Percentiles rank a stretch among this genome's conserved stretches.
Evolutionary conservation across 2,329 filamentous ascomycete species (phyloP).

Genomic region (Paecilomyces variotii): DNA sequence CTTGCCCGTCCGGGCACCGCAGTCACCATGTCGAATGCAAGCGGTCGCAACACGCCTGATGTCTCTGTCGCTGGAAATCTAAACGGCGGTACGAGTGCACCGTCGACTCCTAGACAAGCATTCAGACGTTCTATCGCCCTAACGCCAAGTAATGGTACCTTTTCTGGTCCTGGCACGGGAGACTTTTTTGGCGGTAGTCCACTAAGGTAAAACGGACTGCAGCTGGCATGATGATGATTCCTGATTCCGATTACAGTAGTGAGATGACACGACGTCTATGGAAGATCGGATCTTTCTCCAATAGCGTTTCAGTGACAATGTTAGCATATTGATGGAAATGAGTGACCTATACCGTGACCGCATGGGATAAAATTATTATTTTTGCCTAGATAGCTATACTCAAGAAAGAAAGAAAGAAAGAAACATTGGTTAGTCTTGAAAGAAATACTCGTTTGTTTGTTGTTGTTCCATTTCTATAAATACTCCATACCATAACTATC

Average conservation of each 20-base stretch:
- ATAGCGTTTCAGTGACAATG: background rate
- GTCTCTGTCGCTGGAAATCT: slow-evolving; percentile 11
- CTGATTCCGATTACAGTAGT: background rate
- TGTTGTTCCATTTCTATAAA: background rate
- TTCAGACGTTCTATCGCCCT: slow-evolving; percentile 35
- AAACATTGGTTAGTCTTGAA: background rate
- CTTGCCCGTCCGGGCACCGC: slow-evolving; percentile 32
- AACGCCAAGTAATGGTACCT: slow-evolving; percentile 36
- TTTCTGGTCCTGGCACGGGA: slow-evolving; percentile 26
- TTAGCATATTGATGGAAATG: background rate
- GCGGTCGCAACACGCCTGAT: slow-evolving; percentile 35
- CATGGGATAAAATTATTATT: background rate
- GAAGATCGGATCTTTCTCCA: background rate
- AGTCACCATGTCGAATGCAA: slow-evolving; percentile 29
- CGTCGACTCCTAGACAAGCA: slow-evolving; percentile 34
- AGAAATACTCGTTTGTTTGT: background rate
- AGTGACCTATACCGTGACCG: background rate
- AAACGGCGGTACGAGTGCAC: slow-evolving; percentile 21
- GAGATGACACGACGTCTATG: background rate
- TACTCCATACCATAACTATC: background rate
- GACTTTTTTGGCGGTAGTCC: slow-evolving; percentile 35
- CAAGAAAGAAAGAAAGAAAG: background rate
- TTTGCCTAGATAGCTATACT: background rate
- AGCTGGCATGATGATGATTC: background rate
- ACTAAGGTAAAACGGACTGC: slow-evolving; percentile 18